Conservation (phyloP, 1,139 yeast genomes). For the Casaregolazyma suthepensis region DNA sequence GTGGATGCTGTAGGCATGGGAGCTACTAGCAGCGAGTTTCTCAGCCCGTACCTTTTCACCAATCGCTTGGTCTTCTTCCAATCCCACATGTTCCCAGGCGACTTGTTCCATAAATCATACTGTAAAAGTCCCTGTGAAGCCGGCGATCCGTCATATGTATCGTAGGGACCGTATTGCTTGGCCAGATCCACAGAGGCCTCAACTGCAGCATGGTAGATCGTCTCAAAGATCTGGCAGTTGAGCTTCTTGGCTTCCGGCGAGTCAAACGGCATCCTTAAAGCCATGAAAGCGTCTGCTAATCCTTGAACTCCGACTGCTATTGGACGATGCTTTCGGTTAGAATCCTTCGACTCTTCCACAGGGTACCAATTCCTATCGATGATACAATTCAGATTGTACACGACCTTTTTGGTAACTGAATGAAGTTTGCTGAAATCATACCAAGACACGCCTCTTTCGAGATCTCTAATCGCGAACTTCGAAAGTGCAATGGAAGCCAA, state of each 20-base stretch:
- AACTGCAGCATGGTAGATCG: slow-evolving; percentile 76
- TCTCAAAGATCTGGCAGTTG: slow-evolving; percentile 68
- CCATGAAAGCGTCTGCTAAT: slow-evolving; percentile 63
- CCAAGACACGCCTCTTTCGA: slow-evolving; percentile 28
- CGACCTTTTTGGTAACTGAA: slow-evolving; percentile 53
- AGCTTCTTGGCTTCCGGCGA: slow-evolving; percentile 52
- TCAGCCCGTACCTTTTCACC: slow-evolving; percentile 56
- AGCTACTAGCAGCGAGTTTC: slow-evolving; percentile 80
- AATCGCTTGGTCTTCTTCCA: slow-evolving; percentile 67
- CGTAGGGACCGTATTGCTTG: slow-evolving; percentile 49
- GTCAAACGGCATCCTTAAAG: slow-evolving; percentile 62
- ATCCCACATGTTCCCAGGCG: slow-evolving; percentile 53
- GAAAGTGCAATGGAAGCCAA: slow-evolving; percentile 77
- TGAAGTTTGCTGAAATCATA: slow-evolving; percentile 60
- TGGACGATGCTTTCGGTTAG: slow-evolving; percentile 67
- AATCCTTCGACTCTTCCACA: slow-evolving; percentile 48
- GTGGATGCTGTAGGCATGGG: slow-evolving; percentile 97
- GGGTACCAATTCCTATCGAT: slow-evolving; percentile 70
- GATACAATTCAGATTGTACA: slow-evolving; percentile 57
- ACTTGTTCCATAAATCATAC: slow-evolving; percentile 63
- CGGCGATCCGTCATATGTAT: slow-evolving; percentile 60
- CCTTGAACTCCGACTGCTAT: slow-evolving; percentile 80
- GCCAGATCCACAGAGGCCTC: slow-evolving; percentile 68
- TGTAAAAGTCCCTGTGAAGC: slow-evolving; percentile 63
- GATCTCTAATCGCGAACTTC: slow-evolving; percentile 42